A percentile compares a stretch with the other conserved stretches of the same genome.
These are phyloP conservation scores for Pilasporangium apinafurcum DNA, from an alignment of 352 stramenopile species.

Conservation along the genomic window DNA sequence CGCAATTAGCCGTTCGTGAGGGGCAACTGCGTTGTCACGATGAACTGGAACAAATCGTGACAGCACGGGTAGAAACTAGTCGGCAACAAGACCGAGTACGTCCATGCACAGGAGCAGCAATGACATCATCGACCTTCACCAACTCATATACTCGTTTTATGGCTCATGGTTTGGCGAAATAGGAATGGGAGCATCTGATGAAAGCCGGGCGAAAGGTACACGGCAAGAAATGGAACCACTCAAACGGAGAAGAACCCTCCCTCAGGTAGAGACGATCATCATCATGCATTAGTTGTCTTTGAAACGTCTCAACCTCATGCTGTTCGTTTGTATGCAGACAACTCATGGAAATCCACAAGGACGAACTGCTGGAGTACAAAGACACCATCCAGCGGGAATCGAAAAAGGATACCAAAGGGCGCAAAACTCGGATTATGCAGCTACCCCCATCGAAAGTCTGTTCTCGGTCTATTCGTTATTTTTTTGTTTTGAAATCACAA, in stretches of 20 bases:
- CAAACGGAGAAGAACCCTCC: slow-evolving; percentile 26
- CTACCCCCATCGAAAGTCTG: slow-evolving; percentile 7
- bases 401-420: background rate
- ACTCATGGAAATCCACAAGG: slow-evolving; percentile 66
- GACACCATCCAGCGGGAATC: slow-evolving; percentile 9
- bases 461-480: background rate
- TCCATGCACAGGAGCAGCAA: background rate
- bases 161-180: background rate
- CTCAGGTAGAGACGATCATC: slow-evolving; percentile 18
- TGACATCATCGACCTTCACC: background rate
- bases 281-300: background rate
- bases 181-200: slow-evolving; percentile 70
- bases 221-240: slow-evolving; percentile 45
- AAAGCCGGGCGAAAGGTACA: slow-evolving; percentile 53
- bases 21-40: slow-evolving; percentile 57
- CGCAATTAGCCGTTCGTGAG: slow-evolving; percentile 38
- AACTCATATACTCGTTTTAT: background rate
- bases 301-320: background rate
- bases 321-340: slow-evolving; percentile 16
- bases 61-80: slow-evolving; percentile 39
- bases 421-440: slow-evolving; percentile 7
- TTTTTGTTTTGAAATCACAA: background rate
- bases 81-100: slow-evolving; percentile 35
- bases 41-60: slow-evolving; percentile 62
- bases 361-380: slow-evolving; percentile 65